phyloP scores from a whole-genome alignment of 108 stramenopile species.

The Skeletonema potamos region DNA sequence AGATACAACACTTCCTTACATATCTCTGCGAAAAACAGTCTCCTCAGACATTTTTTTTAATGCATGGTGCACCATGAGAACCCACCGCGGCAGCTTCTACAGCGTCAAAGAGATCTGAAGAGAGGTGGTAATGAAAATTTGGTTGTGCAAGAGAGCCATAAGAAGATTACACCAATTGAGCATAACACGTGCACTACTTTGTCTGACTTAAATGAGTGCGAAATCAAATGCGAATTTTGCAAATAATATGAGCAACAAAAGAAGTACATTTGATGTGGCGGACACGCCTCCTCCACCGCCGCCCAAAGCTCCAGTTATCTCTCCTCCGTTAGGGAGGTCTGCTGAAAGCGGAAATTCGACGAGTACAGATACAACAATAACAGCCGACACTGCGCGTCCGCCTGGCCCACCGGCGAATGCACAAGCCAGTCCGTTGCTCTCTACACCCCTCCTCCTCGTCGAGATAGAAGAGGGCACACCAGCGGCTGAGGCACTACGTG shows the following conservation, averaged over 20 bases:
- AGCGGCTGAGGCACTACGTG: constrained; percentile 76
- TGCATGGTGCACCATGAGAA: too few species aligned
- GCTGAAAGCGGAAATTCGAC: constrained; percentile 2
- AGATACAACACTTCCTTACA: too few species aligned
- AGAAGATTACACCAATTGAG: not conserved
- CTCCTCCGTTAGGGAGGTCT: not conserved
- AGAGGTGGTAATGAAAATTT: too few species aligned
- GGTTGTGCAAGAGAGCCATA: not conserved
- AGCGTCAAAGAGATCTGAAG: too few species aligned
- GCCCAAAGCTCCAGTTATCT: not conserved
- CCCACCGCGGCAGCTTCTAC: too few species aligned
- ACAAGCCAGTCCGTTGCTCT: not conserved
- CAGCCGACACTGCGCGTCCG: not conserved
- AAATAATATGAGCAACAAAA: not conserved
- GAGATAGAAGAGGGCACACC: constrained; percentile 78
- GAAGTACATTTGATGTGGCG: not conserved
- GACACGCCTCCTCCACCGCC: constrained; percentile 15
- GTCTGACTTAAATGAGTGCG: not conserved
- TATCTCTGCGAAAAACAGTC: too few species aligned
- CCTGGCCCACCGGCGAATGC: not conserved
- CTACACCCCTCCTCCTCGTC: constrained; percentile 20
- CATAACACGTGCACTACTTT: not conserved
- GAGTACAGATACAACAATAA: not conserved
- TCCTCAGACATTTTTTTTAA: too few species aligned
- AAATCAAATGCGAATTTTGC: not conserved